Evolutionary conservation across 192 early-diverging fungal genomes (phyloP), one percentile per base, ranked within the genome.

Genomic region (Gamsiella multidivaricata): DNA sequence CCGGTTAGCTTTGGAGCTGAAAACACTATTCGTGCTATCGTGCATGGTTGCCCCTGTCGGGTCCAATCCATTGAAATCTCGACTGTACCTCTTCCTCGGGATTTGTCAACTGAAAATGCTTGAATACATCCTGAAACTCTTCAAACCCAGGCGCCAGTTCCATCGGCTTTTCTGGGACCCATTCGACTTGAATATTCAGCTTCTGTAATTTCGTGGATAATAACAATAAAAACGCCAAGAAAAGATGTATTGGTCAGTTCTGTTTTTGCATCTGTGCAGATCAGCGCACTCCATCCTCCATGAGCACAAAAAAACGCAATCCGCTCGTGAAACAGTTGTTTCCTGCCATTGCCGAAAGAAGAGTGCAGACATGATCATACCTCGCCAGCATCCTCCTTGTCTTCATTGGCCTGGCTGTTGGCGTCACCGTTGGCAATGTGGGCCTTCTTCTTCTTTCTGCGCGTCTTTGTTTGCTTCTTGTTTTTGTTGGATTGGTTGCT

Each of bases 51-150:
- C n/a, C n/a, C n/a, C n/a, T n/a, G n/a, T n/a, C n/a, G n/a, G n/a
- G n/a, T n/a, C n/a, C n/a, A n/a, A n/a, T n/a, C n/a, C n/a, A n/a
- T n/a, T n/a, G n/a, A n/a, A n/a, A n/a, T n/a, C n/a, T n/a, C n/a
- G n/a, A n/a, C n/a, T n/a, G n/a, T 72, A 83, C 82, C 78, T 83
- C 79, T 50, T 67, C 26, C 31, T 75, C 78, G 11, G 52, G 15
- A 47, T 80, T 67, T 20, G 43, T 31, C 14, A 83, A 39, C 60
- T 76, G 67, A 72, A 83, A 83, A 66, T 80, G 78, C 53, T 79
- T 74, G 58, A 83, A 83, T 12, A 83, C 69, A 53, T 78, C 70
- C 56, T 73, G 74, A 41, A 83, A 83, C 50, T 74, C 61, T 66
- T 75, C 82, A 63, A 78, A 83, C 14, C 69, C 69, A 34, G 81